These are phyloP conservation scores for Phytophthora agathidicida DNA, from an alignment of 352 stramenopile genomes.

Conservation along the genomic window DNA sequence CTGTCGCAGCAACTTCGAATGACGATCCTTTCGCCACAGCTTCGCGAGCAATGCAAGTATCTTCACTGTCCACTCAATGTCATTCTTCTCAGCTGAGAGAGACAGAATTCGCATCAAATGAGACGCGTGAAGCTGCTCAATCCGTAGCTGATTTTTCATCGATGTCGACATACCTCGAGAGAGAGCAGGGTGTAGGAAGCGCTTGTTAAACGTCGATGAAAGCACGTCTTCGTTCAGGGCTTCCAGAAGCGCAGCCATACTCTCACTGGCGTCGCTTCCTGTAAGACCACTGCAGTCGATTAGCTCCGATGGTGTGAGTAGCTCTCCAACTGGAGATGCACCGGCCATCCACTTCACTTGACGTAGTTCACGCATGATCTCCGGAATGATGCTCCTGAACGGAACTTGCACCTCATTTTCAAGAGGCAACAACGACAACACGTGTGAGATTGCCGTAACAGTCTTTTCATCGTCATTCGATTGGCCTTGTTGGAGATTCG, in stretches of 20 bases:
- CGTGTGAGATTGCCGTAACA: slow-evolving; percentile 36
- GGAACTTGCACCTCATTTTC: slow-evolving; percentile 77
- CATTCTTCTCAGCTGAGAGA: slow-evolving; percentile 39
- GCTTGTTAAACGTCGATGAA: slow-evolving; percentile 51
- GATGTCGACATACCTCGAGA: slow-evolving; percentile 41
- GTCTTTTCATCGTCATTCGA: neutral
- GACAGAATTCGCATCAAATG: slow-evolving; percentile 67
- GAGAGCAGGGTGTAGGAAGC: slow-evolving; percentile 50
- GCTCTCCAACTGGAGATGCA: slow-evolving; percentile 3
- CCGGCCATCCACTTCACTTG: slow-evolving; percentile 53
- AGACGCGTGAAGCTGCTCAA: slow-evolving; percentile 68
- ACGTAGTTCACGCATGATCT: slow-evolving; percentile 67
- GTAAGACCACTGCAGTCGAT: slow-evolving; percentile 45
- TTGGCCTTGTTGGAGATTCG: slow-evolving; percentile 2
- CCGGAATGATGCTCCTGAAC: slow-evolving; percentile 61
- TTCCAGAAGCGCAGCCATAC: slow-evolving; percentile 15
- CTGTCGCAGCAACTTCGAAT: slow-evolving; percentile 51
- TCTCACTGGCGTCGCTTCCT: slow-evolving; percentile 16
- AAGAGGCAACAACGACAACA: slow-evolving; percentile 64
- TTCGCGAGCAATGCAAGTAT: slow-evolving; percentile 61
- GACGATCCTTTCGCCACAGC: slow-evolving; percentile 60
- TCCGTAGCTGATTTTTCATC: slow-evolving; percentile 64
- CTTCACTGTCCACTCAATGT: slow-evolving; percentile 42
- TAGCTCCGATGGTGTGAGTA: slow-evolving; percentile 44
- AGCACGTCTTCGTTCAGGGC: slow-evolving; percentile 32